Percentiles rank a stretch among this genome's conserved stretches.
Conservation (phyloP, 1,284 basidiomycete genomes). For the Rhodotorula glutinis region DNA sequence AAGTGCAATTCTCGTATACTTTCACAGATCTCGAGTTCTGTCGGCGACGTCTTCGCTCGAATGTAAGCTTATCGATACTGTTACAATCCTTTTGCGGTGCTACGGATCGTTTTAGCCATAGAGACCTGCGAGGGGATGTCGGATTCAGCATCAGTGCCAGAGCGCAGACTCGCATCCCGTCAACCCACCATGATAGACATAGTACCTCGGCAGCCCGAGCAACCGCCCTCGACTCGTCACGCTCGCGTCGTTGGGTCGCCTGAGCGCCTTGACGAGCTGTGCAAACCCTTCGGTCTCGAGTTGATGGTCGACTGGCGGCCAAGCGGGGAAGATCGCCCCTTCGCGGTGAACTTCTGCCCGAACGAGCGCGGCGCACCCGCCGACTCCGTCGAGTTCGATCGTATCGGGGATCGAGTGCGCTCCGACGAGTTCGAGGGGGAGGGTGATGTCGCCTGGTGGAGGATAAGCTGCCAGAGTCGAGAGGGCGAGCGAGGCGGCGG, state of each 20-base stretch:
- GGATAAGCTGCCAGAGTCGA: background rate
- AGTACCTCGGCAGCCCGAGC: conserved; percentile 28
- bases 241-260: background rate
- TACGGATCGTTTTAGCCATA: background rate
- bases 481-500: background rate
- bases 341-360: conserved; percentile 21
- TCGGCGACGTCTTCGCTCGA: too few species aligned
- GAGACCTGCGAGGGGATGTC: background rate
- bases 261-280: conserved; percentile 8
- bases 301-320: conserved; percentile 31
- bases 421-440: background rate
- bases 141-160: too few species aligned
- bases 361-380: conserved; percentile 31
- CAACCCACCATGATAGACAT: conserved; percentile 34
- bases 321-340: conserved; percentile 32
- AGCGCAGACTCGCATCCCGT: too few species aligned
- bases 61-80: too few species aligned
- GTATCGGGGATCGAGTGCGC: background rate
- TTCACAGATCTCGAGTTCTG: too few species aligned
- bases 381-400: conserved; percentile 30
- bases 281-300: conserved; percentile 36
- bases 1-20: too few species aligned
- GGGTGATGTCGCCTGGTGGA: background rate
- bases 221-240: conserved; percentile 6
- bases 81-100: background rate